Percentiles rank a stretch among this genome's conserved stretches.
Evolutionary conservation across 805 yeast species (phyloP).

Genomic region (Starmerella floris): DNA sequence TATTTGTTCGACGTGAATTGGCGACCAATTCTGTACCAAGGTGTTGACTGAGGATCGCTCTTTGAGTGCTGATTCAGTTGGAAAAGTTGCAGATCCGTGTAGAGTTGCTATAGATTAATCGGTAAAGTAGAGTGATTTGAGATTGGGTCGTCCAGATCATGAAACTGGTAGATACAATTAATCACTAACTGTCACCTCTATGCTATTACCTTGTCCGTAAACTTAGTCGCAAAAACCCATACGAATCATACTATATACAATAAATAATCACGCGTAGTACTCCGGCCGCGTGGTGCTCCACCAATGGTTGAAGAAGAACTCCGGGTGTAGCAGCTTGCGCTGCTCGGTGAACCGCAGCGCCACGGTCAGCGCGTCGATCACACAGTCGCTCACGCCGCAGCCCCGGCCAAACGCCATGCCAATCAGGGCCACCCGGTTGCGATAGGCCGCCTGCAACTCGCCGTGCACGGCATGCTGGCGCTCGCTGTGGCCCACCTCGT

Average conservation of each 20-base stretch:
- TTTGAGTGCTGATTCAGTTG: too few species aligned
- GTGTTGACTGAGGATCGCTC: too few species aligned
- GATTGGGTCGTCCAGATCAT: too few species aligned
- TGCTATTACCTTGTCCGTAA: too few species aligned
- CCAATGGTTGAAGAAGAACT: conserved; percentile 24
- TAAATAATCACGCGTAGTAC: conserved; percentile 16
- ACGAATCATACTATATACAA: neutral
- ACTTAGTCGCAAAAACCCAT: too few species aligned
- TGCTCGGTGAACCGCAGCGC: conserved; percentile 34
- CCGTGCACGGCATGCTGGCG: conserved; percentile 29
- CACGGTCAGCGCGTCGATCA: conserved; percentile 45
- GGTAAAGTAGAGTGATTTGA: too few species aligned
- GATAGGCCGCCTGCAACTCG: conserved; percentile 28
- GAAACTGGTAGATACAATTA: too few species aligned
- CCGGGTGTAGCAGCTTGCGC: conserved; percentile 24
- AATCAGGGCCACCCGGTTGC: conserved; percentile 41
- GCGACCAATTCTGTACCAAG: too few species aligned
- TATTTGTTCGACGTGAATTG: too few species aligned
- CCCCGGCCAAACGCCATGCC: conserved; percentile 75
- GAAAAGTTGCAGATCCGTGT: too few species aligned
- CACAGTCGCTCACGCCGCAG: conserved; percentile 82
- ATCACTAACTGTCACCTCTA: too few species aligned
- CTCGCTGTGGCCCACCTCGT: conserved; percentile 51
- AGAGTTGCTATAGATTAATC: too few species aligned
- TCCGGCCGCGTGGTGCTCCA: conserved; percentile 22